phyloP scores from a whole-genome alignment of 257 asterid genomes.

The Ehretia macrophylla region DNA sequence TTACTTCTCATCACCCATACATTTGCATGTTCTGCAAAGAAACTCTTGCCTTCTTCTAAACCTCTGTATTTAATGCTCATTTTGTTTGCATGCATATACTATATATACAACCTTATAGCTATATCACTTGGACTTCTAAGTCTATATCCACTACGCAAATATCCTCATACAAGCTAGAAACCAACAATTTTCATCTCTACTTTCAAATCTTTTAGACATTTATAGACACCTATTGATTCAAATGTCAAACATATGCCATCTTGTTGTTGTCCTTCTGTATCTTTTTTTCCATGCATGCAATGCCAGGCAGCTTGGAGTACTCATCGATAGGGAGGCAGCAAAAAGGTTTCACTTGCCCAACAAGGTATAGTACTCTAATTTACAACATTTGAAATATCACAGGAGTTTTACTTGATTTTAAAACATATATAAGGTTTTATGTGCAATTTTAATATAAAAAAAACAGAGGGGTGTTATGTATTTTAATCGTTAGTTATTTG shows the following conservation, averaged over 20 bases:
- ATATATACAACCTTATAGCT: too few species aligned
- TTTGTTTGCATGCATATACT: slow-evolving; percentile 11
- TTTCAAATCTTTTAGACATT: background rate
- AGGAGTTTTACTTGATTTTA: too few species aligned
- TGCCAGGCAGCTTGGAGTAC: slow-evolving; percentile 41
- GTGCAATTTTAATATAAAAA: too few species aligned
- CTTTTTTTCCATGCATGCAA: slow-evolving; percentile 34
- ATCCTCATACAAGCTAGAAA: background rate
- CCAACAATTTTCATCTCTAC: background rate
- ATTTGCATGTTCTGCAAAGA: slow-evolving; percentile 51
- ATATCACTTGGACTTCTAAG: slow-evolving; percentile 6
- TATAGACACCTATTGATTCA: background rate
- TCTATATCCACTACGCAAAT: too few species aligned
- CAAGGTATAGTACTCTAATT: slow-evolving; percentile 35
- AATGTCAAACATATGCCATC: slow-evolving; percentile 34
- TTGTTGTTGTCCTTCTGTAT: slow-evolving; percentile 32
- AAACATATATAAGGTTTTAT: too few species aligned
- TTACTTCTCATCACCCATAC: slow-evolving; percentile 50
- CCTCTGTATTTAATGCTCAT: slow-evolving; percentile 38
- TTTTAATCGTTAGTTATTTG: too few species aligned
- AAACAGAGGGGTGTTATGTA: background rate
- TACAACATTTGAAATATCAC: background rate
- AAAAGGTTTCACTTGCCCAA: slow-evolving; percentile 6
- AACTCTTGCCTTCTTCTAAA: slow-evolving; percentile 16
- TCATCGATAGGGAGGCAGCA: slow-evolving; percentile 9